Evolutionary conservation across 169 alveolate genomes (phyloP), one percentile per base, ranked within the genome.

Genomic region (Plasmodium gonderi): DNA sequence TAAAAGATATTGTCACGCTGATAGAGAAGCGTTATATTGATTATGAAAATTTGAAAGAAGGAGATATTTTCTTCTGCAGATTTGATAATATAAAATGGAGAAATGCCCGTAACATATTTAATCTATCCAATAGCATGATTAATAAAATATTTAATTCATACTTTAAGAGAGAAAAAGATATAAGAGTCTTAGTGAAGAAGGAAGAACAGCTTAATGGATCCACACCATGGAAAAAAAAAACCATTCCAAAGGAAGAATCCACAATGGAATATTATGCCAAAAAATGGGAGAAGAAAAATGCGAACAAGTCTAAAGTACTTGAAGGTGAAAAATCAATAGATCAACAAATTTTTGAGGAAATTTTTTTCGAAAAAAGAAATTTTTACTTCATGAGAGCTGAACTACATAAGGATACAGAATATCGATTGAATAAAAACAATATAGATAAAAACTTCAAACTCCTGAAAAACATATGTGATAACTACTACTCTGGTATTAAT

Each of bases 381-480:
- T 45, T 90, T 29, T 90, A 90, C 49, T 40, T 90, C 17, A 90
- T 90, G 94, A 77, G 90, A 51, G 90, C 67, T 33, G 94, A 90
- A 77, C 20, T 90, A 29, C 94, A 90, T 54, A 67, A 90, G 74
- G 94, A 78, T 49, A 90, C 94, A 1, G 94, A 90, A 64, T 90
- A 90, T 69, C 69, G 81, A 11, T 72, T 90, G 29, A 90, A 90
- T 51, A 90, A 90, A 78, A 90, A 90, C 38, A 90, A 90, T 29
- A 72, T 90, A 12, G 94, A 90, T 26, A 90, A 76, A 65, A 90
- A 47, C 51, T 90, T 77, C 44, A 90, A 77, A 78, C 31, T 31
- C 29, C 17, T 90, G 12, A 90, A 79, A 12, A 12, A 90, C 49
- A 90, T 78, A 76, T 90, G 83, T 90, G 94, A 90, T 69, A 90